phyloP scores from a whole-genome alignment of 768 basidiomycete genomes.

The Dentipellis sp. region DNA sequence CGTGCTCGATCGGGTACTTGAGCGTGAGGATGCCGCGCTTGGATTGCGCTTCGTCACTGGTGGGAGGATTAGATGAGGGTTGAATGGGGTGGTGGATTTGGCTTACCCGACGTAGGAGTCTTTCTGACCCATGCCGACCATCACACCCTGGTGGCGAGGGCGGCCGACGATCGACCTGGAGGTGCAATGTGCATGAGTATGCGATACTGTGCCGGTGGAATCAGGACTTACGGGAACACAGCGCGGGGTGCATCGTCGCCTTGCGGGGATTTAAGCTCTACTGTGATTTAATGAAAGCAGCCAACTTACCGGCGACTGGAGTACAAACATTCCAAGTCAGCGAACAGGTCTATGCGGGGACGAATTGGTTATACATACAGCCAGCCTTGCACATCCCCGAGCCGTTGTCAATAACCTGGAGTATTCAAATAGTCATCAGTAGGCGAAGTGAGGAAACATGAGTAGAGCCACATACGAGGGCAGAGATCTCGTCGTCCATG shows the following conservation, averaged over 20 bases:
- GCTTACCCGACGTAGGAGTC: conserved; percentile 66
- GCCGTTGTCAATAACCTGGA: conserved; percentile 79
- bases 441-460: neutral
- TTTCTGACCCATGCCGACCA: conserved; percentile 75
- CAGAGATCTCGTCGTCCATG: conserved; percentile 61
- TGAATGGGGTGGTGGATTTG: neutral
- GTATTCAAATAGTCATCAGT: conserved; percentile 17
- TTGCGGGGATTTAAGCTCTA: conserved; percentile 39
- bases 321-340: conserved; percentile 61
- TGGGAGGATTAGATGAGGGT: neutral
- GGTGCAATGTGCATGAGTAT: neutral
- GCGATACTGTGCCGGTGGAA: neutral
- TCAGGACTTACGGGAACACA: conserved; percentile 79
- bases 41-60: conserved; percentile 61
- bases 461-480: conserved; percentile 28
- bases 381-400: conserved; percentile 99
- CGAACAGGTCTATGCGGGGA: conserved; percentile 36
- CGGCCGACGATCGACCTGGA: conserved; percentile 61
- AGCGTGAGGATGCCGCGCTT: conserved; percentile 66
- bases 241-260: conserved; percentile 98
- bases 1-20: conserved; percentile 65
- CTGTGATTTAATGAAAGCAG: conserved; percentile 13
- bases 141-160: conserved; percentile 65
- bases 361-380: conserved; percentile 40
- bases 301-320: conserved; percentile 43